Conservation (phyloP, 2,329 filamentous ascomycete species). For the Podosphaera fusca region DNA sequence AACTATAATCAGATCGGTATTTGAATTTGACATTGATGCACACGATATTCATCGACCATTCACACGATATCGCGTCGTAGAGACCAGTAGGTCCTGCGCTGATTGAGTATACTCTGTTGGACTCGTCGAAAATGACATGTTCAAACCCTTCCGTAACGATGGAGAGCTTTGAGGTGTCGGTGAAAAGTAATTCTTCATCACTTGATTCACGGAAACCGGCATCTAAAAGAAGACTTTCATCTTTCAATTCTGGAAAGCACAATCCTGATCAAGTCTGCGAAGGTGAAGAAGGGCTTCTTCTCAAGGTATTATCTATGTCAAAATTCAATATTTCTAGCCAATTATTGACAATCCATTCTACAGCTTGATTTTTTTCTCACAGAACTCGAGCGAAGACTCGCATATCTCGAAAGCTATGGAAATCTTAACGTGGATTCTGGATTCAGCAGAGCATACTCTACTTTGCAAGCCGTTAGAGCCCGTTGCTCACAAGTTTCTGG, state of each 20-base stretch:
- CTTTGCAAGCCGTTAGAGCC: conserved; percentile 65
- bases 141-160: conserved; percentile 15
- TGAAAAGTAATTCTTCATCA: conserved; percentile 7
- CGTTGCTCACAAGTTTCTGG: conserved; percentile 78
- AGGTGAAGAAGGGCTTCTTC: conserved; percentile 34
- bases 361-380: conserved; percentile 61
- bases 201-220: conserved; percentile 7
- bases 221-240: conserved; percentile 27
- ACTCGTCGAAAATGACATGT: conserved; percentile 12
- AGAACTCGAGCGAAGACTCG: conserved; percentile 67
- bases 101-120: too few relatives aligned
- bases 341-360: not conserved
- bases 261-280: conserved; percentile 39
- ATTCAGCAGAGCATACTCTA: conserved; percentile 64
- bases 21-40: too few relatives aligned
- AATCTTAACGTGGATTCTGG: conserved; percentile 65
- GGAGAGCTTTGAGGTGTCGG: conserved; percentile 12
- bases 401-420: conserved; percentile 71
- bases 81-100: too few relatives aligned
- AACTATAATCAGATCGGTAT: too few relatives aligned
- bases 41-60: too few relatives aligned
- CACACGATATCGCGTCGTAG: too few relatives aligned
- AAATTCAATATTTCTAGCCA: not conserved
- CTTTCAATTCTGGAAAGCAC: conserved; percentile 28
- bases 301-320: conserved; percentile 23